These are phyloP conservation scores for Psidium friedrichsthalianum DNA, from an alignment of 345 rosid species.

Conservation along the genomic window DNA sequence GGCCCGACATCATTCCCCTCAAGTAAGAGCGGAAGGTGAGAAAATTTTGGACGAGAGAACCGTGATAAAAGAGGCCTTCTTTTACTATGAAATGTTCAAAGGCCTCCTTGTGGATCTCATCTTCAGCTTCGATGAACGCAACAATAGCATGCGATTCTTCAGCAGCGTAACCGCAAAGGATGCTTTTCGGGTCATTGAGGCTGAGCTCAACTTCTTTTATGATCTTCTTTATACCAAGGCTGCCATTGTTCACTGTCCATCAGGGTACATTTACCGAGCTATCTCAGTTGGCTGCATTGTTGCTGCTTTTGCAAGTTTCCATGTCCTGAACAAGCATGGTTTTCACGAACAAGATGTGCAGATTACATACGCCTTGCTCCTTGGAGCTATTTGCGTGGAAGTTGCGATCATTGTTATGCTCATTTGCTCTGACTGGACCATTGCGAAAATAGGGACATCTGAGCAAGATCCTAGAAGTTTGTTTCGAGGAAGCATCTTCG, in stretches of 20 bases:
- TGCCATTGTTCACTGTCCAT: not conserved
- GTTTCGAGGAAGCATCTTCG: not conserved
- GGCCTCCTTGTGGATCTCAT: not conserved
- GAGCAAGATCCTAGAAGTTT: not conserved
- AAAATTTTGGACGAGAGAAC: not conserved
- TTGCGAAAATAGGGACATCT: not conserved
- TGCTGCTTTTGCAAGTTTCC: not conserved
- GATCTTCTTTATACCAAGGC: not conserved
- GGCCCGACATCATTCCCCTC: too few species aligned
- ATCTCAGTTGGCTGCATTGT: not conserved
- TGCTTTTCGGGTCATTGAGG: not conserved
- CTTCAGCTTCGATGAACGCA: fast-evolving
- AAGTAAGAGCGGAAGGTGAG: too few species aligned
- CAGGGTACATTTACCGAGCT: not conserved
- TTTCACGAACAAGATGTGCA: not conserved
- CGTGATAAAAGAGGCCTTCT: not conserved
- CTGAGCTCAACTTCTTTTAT: not conserved
- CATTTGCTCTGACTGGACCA: not conserved
- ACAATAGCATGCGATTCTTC: not conserved
- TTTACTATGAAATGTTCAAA: not conserved
- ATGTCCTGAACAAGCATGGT: not conserved
- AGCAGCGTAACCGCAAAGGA: fast-evolving
- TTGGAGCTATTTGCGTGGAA: not conserved
- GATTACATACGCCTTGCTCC: not conserved
- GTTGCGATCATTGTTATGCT: not conserved